A percentile compares a stretch with the other conserved stretches of the same genome.
Conservation (phyloP, 2,329 filamentous ascomycete genomes). For the Thielaviopsis euricoi region DNA sequence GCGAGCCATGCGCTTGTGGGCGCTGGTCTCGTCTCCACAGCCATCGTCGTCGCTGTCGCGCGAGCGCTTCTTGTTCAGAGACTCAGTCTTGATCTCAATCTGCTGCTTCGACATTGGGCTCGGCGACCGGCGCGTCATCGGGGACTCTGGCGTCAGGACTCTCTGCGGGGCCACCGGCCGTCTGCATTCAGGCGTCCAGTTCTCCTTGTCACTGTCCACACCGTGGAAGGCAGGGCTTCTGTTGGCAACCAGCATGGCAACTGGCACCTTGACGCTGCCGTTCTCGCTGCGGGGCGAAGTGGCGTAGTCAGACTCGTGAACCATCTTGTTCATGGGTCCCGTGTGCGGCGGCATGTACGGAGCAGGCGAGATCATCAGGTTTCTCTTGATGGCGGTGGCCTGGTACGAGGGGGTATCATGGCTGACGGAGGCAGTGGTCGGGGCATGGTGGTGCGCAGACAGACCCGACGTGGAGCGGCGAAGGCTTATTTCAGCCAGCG, state of each 20-base stretch:
- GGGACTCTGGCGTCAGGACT: constrained; percentile 19
- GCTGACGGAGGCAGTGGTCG: neutral
- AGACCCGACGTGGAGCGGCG: constrained; percentile 46
- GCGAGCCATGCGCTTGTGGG: constrained; percentile 13
- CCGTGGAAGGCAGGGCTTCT: constrained; percentile 7
- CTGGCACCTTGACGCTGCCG: constrained; percentile 18
- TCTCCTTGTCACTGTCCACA: constrained; percentile 64
- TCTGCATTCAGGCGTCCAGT: constrained; percentile 50
- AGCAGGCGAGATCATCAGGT: constrained; percentile 5
- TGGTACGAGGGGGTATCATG: neutral
- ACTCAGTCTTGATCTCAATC: constrained; percentile 17
- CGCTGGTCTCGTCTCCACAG: neutral
- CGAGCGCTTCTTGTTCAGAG: constrained; percentile 14
- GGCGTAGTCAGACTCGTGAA: constrained; percentile 26
- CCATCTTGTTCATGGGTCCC: constrained; percentile 19
- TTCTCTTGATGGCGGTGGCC: constrained; percentile 1
- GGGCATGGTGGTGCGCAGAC: constrained; percentile 12
- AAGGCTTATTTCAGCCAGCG: constrained; percentile 65
- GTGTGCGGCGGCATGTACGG: neutral
- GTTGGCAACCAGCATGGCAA: constrained; percentile 3
- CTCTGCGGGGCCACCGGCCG: constrained; percentile 19
- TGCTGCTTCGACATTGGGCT: constrained; percentile 1
- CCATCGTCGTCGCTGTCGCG: constrained; percentile 2
- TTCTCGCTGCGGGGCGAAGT: constrained; percentile 36
- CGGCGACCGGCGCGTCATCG: constrained; percentile 20